Evolutionary conservation across 148 eudicot species (phyloP).

Genomic region (Silene conica): DNA sequence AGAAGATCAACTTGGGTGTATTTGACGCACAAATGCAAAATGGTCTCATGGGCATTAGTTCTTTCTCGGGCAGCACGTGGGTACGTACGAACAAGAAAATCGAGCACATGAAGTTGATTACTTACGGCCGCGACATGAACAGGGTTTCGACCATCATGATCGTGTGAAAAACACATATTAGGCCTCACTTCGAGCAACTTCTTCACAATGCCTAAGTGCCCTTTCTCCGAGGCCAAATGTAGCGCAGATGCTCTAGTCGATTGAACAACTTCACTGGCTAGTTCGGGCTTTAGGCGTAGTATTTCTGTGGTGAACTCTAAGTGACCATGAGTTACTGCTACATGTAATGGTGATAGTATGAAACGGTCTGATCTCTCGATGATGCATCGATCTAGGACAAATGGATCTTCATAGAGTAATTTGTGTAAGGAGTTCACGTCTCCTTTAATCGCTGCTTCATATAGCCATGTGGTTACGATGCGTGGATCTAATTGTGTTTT

Average conservation of each 20-base stretch:
- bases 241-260: conserved; percentile 25
- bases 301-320: conserved; percentile 19
- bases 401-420: conserved; percentile 21
- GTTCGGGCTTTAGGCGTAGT: conserved; percentile 24
- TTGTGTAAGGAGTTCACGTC: conserved; percentile 2
- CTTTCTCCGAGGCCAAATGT: conserved; percentile 35
- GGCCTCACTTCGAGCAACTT: background rate
- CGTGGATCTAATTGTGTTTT: too few relatives aligned
- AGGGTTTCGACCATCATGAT: conserved; percentile 27
- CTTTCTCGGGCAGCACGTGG: conserved; percentile 19
- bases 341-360: conserved; percentile 27
- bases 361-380: background rate
- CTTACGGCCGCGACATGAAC: conserved; percentile 27
- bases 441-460: conserved; percentile 29
- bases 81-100: conserved; percentile 4
- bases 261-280: conserved; percentile 27
- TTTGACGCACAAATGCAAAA: conserved; percentile 28
- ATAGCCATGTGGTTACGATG: background rate
- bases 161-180: conserved; percentile 15
- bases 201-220: conserved; percentile 22
- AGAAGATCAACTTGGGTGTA: background rate
- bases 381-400: conserved; percentile 26
- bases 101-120: conserved; percentile 7
- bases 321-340: conserved; percentile 29
- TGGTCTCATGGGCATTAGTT: conserved; percentile 6